Conservation (phyloP, 2,329 filamentous ascomycete species). For the Coniochaeta sp. region DNA sequence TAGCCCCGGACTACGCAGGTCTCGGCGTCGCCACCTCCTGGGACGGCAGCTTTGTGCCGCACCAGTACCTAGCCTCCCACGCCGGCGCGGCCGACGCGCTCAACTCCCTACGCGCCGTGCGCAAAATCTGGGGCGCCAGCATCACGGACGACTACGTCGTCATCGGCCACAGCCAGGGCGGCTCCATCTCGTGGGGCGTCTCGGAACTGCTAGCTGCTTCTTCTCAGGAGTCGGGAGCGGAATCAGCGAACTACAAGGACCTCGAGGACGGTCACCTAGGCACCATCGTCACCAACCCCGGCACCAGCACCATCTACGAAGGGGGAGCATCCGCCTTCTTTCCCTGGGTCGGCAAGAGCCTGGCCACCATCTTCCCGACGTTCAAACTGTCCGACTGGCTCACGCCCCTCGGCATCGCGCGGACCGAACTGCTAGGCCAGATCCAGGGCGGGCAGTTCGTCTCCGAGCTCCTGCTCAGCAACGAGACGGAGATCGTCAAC, state of each 20-base stretch:
- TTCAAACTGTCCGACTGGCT: neutral
- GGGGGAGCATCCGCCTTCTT: neutral
- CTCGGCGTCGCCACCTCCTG: conserved; percentile 29
- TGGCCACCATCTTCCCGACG: neutral
- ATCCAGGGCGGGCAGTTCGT: neutral
- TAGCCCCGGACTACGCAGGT: conserved; percentile 38
- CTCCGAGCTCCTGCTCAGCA: neutral
- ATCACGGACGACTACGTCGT: conserved; percentile 30
- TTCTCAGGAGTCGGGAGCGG: no score
- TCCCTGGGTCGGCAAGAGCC: neutral
- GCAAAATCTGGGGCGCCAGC: conserved; percentile 28
- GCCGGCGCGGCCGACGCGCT: conserved; percentile 34
- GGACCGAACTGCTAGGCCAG: neutral
- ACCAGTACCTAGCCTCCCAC: conserved; percentile 31
- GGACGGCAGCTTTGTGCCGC: conserved; percentile 24
- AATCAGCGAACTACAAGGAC: neutral
- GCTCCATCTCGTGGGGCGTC: conserved; percentile 31
- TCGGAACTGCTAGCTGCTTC: neutral
- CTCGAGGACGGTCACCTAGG: neutral
- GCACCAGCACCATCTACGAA: neutral
- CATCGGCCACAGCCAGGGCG: conserved; percentile 27
- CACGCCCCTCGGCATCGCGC: neutral
- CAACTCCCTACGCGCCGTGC: conserved; percentile 33
- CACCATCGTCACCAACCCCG: neutral
- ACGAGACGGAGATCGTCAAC: neutral